Percentiles rank a stretch among this genome's conserved stretches.
phyloP scores from a whole-genome alignment of 2,329 filamentous ascomycete genomes.

The Blumeriella jaapii region DNA sequence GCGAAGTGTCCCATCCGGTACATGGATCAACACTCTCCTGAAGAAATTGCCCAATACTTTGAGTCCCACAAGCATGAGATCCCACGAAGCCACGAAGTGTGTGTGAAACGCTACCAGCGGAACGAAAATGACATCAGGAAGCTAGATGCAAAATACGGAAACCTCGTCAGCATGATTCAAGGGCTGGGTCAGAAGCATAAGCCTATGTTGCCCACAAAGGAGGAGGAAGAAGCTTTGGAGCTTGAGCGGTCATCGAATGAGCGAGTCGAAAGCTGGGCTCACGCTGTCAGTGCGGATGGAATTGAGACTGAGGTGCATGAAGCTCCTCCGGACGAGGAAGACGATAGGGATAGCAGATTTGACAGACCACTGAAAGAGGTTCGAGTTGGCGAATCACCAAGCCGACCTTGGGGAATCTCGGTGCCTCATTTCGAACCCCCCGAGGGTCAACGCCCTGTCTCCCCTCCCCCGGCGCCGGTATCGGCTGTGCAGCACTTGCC shows the following conservation, averaged over 20 bases:
- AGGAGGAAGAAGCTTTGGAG: constrained; percentile 31
- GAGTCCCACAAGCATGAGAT: constrained; percentile 93
- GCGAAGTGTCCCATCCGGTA: constrained; percentile 85
- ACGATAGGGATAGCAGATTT: constrained; percentile 61
- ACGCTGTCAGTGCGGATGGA: constrained; percentile 53
- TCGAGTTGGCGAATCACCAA: constrained; percentile 86
- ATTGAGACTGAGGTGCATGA: constrained; percentile 30
- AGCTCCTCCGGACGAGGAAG: constrained; percentile 28
- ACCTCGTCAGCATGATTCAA: constrained; percentile 87
- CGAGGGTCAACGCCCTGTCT: constrained; percentile 34
- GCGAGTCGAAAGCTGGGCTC: constrained; percentile 78
- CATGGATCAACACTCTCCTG: constrained; percentile 81
- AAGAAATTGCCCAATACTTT: constrained; percentile 88
- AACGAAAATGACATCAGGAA: constrained; percentile 77
- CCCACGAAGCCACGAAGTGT: constrained; percentile 86
- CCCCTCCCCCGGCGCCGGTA: constrained; percentile 44
- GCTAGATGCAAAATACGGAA: constrained; percentile 81
- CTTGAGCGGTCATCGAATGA: constrained; percentile 47
- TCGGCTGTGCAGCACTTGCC: constrained; percentile 21
- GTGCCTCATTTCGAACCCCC: constrained; percentile 50
- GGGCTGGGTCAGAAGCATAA: constrained; percentile 80
- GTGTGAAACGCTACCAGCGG: constrained; percentile 78
- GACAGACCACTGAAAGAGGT: constrained; percentile 80
- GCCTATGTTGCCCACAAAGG: constrained; percentile 61
- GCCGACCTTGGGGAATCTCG: constrained; percentile 82